Base-by-base conservation (phyloP, 805 yeast species). In the Yamadazyma nakazawae region DNA sequence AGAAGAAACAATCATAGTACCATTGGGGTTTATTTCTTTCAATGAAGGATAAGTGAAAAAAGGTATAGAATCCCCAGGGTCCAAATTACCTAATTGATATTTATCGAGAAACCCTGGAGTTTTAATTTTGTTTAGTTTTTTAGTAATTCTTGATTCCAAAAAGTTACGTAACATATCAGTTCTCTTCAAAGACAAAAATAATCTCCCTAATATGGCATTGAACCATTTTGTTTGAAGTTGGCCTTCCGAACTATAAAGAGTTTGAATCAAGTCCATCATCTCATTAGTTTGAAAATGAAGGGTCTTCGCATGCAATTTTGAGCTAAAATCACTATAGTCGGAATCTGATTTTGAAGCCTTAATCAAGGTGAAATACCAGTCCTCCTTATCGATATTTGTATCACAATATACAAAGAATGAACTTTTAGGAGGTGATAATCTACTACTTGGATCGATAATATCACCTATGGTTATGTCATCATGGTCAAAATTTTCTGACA, bases 31-130 rank as follows among this genome's bases (percentile, higher is more conserved):
- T 18, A 94, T 68, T 37, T 79, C 85, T 47, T 74, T 68, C 34
- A 92, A 67, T 49, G 75, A 75, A 0, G 96, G 96, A 55, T 79
- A 79, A 0, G 95, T 82, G 34, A 94, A 66, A 45, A 81, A 74
- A 0, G 99, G 99, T 0, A 92, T 88, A 4, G 90, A 74, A 45
- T 75, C 74, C 1, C 99, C 99, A 3, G 88, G 83, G 51, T 80
- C 76, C 13, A 94, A 78, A 44, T 82, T 75, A 42, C 78, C 81
- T 41, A 94, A 85, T 47, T 79, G 80, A 50, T 94, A 81, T 55
- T 88, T 92, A 55, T 89, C 96, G 38, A 94, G 65, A 57, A 90
- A 91, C 0, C 90, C 94, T 1, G 98, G 97, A 35, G 81, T 82
- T 57, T 88, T 86, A 45, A 90, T 82, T 58, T 90, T 84, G 38